Base-by-base conservation (phyloP, 192 early-diverging fungal genomes). In the Spizellomyces sp. region DNA sequence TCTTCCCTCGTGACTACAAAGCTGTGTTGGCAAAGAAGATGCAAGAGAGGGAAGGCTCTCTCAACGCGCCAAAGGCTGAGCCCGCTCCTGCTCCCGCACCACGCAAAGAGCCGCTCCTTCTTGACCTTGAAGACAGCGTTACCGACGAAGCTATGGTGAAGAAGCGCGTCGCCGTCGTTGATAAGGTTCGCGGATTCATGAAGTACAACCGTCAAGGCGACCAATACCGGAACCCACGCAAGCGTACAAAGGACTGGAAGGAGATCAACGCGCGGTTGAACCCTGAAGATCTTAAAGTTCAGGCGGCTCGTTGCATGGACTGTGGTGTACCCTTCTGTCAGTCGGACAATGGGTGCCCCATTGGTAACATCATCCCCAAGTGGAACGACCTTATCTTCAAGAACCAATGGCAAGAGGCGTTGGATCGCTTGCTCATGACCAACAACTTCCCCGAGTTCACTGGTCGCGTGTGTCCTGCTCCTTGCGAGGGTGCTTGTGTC, bases 361-460 rank as follows among this genome's bases (percentile, higher is more conserved):
- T 99, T 58, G 94, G 97, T 69, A 99, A 99, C 83, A 90, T 99
- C 58, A 98, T 99, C 72, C 97, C 97, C 62, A 96, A 96, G 84
- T 99, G 95, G 95, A 99, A 99, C 79, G 96, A 99, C 58, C 83
- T 99, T 15, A 91, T 99, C 41, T 99, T 92, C 87, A 91, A 90
- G 78, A 85, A 96, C 82, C 93, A 96, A 76, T 99, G 97, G 97
- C 86, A 91, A 77, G 95, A 95, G 9, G 97, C 97, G 14, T 87
- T 96, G 45, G 89, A 94, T 67, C 91, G 97, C 45, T 84, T 99
- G 64, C 81, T 95, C 69, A 89, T 96, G 83, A 99, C 97, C 69
- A 97, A 96, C 87, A 99, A 99, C 85, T 99, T 99, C 87, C 97
- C 97, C 57, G 97, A 99, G 83, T 99, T 99, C 80, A 99, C 97